phyloP scores from a whole-genome alignment of 345 rosid genomes.

The Psidium guajava region DNA sequence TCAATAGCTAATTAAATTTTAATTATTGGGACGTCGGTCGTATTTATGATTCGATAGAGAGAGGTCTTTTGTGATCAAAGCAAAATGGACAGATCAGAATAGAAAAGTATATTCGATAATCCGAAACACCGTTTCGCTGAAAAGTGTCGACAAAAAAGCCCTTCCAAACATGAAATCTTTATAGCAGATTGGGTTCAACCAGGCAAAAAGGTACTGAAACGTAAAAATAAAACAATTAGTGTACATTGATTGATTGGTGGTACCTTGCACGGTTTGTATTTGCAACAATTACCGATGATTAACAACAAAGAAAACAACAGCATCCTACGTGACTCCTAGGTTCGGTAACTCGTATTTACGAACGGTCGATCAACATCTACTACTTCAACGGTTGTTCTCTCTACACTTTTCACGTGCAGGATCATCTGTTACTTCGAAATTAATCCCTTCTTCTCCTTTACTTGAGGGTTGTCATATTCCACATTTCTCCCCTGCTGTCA shows the following conservation, averaged over 20 bases:
- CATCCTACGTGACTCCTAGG: neutral
- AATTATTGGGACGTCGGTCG: neutral
- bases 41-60: neutral
- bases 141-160: neutral
- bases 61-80: neutral
- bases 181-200: neutral
- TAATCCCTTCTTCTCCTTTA: neutral
- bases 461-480: neutral
- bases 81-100: neutral
- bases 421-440: neutral
- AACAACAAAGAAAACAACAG: neutral
- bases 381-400: neutral
- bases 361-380: neutral
- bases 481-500: neutral
- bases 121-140: fast-evolving
- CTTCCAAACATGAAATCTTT: neutral
- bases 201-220: neutral
- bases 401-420: neutral
- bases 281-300: neutral
- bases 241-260: neutral
- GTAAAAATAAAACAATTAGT: neutral
- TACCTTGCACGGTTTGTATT: neutral
- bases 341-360: neutral
- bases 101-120: neutral
- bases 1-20: neutral